Evolutionary conservation across 768 basidiomycete species (phyloP).

Genomic region (Artomyces pyxidatus): DNA sequence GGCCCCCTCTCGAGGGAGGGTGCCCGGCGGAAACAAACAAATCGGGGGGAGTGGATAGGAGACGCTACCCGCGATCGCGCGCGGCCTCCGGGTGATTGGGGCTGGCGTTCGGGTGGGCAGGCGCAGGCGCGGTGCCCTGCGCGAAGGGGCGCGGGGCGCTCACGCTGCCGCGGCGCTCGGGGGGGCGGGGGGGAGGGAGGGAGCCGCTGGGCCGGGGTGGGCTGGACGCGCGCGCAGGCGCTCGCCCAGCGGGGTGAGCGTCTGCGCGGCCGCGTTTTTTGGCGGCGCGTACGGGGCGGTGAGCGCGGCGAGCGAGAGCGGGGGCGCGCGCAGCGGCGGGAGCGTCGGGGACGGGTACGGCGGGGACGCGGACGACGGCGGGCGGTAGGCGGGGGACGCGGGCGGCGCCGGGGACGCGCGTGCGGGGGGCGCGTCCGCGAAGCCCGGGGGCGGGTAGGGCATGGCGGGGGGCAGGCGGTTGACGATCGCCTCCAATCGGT

Average conservation of each 20-base stretch:
- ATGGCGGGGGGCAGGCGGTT: slow-evolving; percentile 18
- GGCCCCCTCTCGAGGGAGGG: too few relatives aligned
- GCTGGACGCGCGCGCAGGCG: slow-evolving; percentile 14
- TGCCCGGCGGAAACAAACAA: too few relatives aligned
- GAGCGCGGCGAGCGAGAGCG: slow-evolving; percentile 5
- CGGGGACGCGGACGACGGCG: slow-evolving; percentile 4
- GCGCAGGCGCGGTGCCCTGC: too few relatives aligned
- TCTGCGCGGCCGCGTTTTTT: slow-evolving; percentile 19
- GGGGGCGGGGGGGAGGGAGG: slow-evolving; percentile 9
- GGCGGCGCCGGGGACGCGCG: neutral
- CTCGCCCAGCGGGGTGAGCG: slow-evolving; percentile 20
- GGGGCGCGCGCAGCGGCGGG: neutral
- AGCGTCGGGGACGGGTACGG: slow-evolving; percentile 1
- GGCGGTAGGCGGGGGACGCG: slow-evolving; percentile 6
- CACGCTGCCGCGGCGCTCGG: slow-evolving; percentile 3
- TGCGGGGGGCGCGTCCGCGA: neutral
- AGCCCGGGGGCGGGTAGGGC: neutral
- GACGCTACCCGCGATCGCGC: too few relatives aligned
- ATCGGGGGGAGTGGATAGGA: too few relatives aligned
- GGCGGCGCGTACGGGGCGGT: slow-evolving; percentile 5
- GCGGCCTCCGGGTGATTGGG: too few relatives aligned
- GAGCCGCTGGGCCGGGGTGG: slow-evolving; percentile 17
- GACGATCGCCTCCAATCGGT: slow-evolving; percentile 50
- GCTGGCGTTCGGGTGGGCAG: too few relatives aligned
- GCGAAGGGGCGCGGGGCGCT: too few relatives aligned